These are phyloP conservation scores for Elongisporangium anandrum DNA, from an alignment of 352 stramenopile species.

Conservation along the genomic window DNA sequence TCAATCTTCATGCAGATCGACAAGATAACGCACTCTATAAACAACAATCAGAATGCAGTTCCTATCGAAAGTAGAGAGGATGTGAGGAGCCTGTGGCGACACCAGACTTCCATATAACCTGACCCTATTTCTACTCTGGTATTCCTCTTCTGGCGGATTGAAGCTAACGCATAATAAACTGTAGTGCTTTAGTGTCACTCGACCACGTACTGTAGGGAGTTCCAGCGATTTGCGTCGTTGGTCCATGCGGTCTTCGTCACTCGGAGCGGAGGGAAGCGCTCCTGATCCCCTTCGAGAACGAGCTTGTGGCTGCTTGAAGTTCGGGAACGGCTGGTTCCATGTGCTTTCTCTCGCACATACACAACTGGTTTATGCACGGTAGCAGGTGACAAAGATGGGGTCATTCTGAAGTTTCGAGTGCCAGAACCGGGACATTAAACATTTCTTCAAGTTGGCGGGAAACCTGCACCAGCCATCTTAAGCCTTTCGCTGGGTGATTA, in stretches of 20 bases:
- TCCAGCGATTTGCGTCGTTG: background rate
- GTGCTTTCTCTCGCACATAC: background rate
- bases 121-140: background rate
- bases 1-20: background rate
- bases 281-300: background rate
- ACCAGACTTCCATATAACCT: background rate
- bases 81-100: background rate
- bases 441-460: background rate
- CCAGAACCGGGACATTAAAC: background rate
- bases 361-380: background rate
- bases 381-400: background rate
- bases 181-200: background rate
- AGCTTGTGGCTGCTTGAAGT: background rate
- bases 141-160: background rate
- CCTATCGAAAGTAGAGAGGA: background rate
- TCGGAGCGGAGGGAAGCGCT: background rate
- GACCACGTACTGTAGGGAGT: background rate
- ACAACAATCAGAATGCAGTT: background rate
- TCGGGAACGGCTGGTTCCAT: background rate
- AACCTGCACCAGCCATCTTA: background rate
- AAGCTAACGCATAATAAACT: background rate
- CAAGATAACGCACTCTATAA: background rate
- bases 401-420: background rate
- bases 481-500: background rate
- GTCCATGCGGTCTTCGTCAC: background rate